Conservation (phyloP, 495 filamentous ascomycete genomes). For the Aspergillus sparsus region DNA sequence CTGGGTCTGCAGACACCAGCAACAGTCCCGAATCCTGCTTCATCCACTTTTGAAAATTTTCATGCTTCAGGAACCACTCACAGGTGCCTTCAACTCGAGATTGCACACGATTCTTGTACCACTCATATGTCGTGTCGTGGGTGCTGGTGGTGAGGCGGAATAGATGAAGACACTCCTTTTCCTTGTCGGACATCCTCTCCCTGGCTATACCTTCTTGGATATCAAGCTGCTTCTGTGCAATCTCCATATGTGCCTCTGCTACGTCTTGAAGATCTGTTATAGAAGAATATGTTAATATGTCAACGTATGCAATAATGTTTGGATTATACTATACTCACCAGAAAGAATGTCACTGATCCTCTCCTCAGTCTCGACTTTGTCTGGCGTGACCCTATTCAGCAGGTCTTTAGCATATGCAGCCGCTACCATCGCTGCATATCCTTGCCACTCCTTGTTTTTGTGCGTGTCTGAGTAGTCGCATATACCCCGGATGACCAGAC, state of each 20-base stretch:
- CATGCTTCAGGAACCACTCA: not conserved
- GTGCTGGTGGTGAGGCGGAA: not conserved
- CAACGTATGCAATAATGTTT: too few species aligned
- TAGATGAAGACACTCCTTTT: not conserved
- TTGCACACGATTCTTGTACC: not conserved
- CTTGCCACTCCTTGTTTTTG: constrained; percentile 9
- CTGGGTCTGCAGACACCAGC: constrained; percentile 48
- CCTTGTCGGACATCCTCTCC: not conserved
- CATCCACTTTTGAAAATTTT: not conserved
- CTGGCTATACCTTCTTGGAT: not conserved
- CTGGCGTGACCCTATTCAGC: constrained; percentile 12
- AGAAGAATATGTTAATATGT: too few species aligned
- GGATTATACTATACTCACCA: too few species aligned
- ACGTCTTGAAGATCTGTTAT: not conserved
- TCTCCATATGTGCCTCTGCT: not conserved
- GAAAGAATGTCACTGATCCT: not conserved
- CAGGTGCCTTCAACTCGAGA: not conserved
- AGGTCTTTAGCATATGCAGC: constrained; percentile 26
- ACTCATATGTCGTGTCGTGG: not conserved
- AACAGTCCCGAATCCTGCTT: constrained; percentile 39
- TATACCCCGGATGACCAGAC: constrained; percentile 8
- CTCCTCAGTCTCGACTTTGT: constrained; percentile 10
- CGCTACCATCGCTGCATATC: constrained; percentile 33
- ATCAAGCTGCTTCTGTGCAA: constrained; percentile 4
- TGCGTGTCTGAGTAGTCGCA: constrained; percentile 9